Percentiles rank a stretch among this genome's conserved stretches.
Conservation (phyloP, 2,329 filamentous ascomycete genomes). For the Monosporascus sp. region DNA sequence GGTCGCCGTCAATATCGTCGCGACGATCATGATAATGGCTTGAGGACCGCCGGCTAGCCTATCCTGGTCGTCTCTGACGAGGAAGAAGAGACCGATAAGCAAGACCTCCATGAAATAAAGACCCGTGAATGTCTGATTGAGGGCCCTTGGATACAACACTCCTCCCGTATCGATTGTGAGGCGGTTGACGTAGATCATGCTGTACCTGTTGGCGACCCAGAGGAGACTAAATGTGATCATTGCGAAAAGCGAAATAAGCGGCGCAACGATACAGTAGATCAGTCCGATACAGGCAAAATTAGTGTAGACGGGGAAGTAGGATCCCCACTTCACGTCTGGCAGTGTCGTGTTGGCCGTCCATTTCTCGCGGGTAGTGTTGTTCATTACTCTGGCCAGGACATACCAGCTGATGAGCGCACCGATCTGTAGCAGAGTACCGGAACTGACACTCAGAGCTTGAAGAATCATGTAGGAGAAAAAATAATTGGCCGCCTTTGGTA, state of each 20-base stretch:
- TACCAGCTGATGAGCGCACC: constrained; percentile 77
- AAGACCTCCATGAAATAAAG: constrained; percentile 93
- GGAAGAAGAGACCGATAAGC: constrained; percentile 84
- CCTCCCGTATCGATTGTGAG: constrained; percentile 90
- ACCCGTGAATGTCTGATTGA: constrained; percentile 93
- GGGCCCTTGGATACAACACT: constrained; percentile 81
- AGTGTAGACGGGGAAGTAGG: constrained; percentile 93
- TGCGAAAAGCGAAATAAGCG: constrained; percentile 87
- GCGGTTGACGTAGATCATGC: constrained; percentile 89
- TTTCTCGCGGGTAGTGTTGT: constrained; percentile 77
- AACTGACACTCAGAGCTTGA: constrained; percentile 85
- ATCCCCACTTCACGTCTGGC: constrained; percentile 78
- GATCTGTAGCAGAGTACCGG: constrained; percentile 80
- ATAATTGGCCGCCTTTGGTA: constrained; percentile 88
- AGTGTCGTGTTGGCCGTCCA: constrained; percentile 80
- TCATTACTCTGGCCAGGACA: constrained; percentile 71
- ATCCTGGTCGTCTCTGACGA: constrained; percentile 55
- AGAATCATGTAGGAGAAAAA: constrained; percentile 99
- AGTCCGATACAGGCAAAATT: constrained; percentile 91
- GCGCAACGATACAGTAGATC: constrained; percentile 84
- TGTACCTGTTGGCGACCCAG: constrained; percentile 95
- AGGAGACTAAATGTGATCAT: constrained; percentile 86
- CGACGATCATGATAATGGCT: constrained; percentile 78
- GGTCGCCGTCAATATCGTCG: constrained; percentile 62
- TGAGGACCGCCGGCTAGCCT: constrained; percentile 63